phyloP scores from a whole-genome alignment of 768 basidiomycete species.

The Tricholoma terreum region DNA sequence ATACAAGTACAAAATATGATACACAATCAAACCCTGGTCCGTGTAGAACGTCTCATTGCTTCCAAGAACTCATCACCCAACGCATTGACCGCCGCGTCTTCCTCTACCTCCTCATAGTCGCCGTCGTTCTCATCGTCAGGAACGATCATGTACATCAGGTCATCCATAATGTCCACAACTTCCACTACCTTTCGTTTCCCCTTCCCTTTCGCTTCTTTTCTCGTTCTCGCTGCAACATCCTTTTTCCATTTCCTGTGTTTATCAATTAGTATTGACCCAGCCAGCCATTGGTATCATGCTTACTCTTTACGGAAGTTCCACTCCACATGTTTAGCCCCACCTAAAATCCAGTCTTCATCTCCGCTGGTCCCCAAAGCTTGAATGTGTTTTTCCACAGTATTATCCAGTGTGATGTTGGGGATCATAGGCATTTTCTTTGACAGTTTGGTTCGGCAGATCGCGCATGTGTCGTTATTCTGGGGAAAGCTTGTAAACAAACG shows the following conservation, averaged over 20 bases:
- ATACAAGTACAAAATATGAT: background rate
- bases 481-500: conserved; percentile 1
- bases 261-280: background rate
- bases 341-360: conserved; percentile 48
- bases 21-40: background rate
- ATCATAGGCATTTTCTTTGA: conserved; percentile 44
- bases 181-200: background rate
- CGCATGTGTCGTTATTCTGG: conserved; percentile 43
- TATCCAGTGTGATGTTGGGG: conserved; percentile 64
- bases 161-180: background rate
- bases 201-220: conserved; percentile 1
- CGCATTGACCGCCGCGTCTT: background rate
- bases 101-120: conserved; percentile 6
- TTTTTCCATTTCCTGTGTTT: conserved; percentile 37
- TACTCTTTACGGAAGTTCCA: conserved; percentile 57
- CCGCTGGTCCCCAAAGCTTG: conserved; percentile 43
- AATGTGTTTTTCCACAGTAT: conserved; percentile 58
- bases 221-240: conserved; percentile 24
- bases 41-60: background rate
- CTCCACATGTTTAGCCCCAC: conserved; percentile 45
- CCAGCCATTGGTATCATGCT: conserved; percentile 18
- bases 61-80: background rate
- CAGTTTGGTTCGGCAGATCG: conserved; percentile 56
- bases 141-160: conserved; percentile 1
- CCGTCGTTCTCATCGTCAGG: conserved; percentile 8